Evolutionary conservation across 306 rosid species (phyloP), one percentile per base, ranked within the genome.

Genomic region (Dicorynia guianensis): DNA sequence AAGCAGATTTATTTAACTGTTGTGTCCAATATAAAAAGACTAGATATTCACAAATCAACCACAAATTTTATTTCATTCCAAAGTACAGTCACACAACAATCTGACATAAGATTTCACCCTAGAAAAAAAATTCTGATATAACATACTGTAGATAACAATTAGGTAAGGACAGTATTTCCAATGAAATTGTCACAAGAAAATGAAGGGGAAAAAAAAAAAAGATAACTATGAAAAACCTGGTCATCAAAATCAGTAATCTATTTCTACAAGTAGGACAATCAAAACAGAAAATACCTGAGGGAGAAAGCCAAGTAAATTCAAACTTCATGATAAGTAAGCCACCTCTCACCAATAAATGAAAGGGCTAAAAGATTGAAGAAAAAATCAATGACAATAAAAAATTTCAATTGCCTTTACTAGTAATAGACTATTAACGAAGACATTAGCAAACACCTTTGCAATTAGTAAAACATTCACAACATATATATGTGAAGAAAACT

Each of bases 331-430:
- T 6, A 14, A 20, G 50, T 14, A 73, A 67, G 71, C 79, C 20
- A 56, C 15, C 35, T 34, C 49, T 44, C 4, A 25, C 74, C n/a
- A 44, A 4, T 19, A 54, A 64, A 18, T 11, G 11, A 72, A 36
- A 72, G 39, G 40, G 15, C 6, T 19, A 15, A 6, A 39, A 43
- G 0, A 49, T 36, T 4, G 6, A 30, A 3, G 60, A 60, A 38
- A 1, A 43, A 42, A 11, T 71, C 62, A 71, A 55, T 18, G 42
- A 47, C 13, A 7, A 34, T 20, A 3, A 7, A 7, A 34, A 67
- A 13, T 80, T 59, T 38, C 36, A 39, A 79, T 52, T 46, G 14
- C 11, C 48, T 56, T 56, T 52, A 46, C 55, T 69, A 61, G 12
- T 15, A 9, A 18, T 53, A 11, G 6, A 49, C 20, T 12, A 33